phyloP scores from a whole-genome alignment of 108 stramenopile genomes.

The Cyclostephanos invisitatus region DNA sequence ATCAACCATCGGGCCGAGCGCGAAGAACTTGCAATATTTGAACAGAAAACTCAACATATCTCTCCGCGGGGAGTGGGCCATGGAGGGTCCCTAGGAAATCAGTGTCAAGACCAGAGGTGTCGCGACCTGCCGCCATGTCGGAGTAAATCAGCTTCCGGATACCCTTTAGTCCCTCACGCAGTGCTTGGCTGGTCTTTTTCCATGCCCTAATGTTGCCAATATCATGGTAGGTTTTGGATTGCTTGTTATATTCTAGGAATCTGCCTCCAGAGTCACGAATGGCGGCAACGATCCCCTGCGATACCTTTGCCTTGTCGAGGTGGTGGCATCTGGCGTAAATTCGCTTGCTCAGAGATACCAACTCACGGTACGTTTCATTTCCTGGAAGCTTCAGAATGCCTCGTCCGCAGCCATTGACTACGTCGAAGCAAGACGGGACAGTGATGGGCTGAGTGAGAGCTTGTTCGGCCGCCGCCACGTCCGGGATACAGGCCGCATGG shows the following conservation, averaged over 20 bases:
- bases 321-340: background rate
- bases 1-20: too few relatives aligned
- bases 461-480: too few relatives aligned
- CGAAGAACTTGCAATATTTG: background rate
- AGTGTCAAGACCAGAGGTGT: background rate
- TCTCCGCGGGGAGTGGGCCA: background rate
- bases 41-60: conserved; percentile 4
- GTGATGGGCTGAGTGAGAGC: too few relatives aligned
- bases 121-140: too few relatives aligned
- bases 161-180: conserved; percentile 56
- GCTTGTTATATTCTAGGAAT: conserved; percentile 66
- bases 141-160: conserved; percentile 39
- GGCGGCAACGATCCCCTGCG: conserved; percentile 16
- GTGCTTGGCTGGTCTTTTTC: conserved; percentile 49
- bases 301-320: background rate
- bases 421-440: conserved; percentile 3
- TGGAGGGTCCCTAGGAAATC: too few relatives aligned
- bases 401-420: conserved; percentile 27
- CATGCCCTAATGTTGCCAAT: conserved; percentile 75
- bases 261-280: conserved; percentile 24
- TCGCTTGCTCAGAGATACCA: conserved; percentile 6
- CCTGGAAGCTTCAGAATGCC: conserved; percentile 18
- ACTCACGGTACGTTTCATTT: conserved; percentile 21
- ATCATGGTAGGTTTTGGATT: conserved; percentile 53
- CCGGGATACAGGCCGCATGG: too few relatives aligned